phyloP scores from a whole-genome alignment of 2,329 filamentous ascomycete species.

The Sphaerostilbella broomeana region DNA sequence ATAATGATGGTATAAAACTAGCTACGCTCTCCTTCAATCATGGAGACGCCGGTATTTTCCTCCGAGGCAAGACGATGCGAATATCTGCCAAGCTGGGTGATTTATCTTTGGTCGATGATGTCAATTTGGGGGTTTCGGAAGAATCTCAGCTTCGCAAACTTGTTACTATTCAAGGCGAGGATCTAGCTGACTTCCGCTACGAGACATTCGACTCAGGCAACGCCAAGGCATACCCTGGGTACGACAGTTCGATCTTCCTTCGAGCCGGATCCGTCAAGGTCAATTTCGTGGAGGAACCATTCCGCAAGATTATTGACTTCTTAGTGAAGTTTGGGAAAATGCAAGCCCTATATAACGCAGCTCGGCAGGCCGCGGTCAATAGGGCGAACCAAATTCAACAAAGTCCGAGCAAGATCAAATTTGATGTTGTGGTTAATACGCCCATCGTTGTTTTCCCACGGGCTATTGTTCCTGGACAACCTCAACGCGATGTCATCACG shows the following conservation, averaged over 20 bases:
- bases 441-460: conserved; percentile 94
- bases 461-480: conserved; percentile 60
- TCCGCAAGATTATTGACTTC: conserved; percentile 96
- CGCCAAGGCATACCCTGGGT: conserved; percentile 73
- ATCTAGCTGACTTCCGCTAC: conserved; percentile 94
- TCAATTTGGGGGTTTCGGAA: conserved; percentile 81
- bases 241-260: conserved; percentile 85
- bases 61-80: conserved; percentile 79
- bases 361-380: conserved; percentile 85
- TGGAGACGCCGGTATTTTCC: conserved; percentile 83
- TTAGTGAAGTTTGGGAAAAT: conserved; percentile 98
- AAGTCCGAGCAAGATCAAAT: conserved; percentile 82
- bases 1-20: conserved; percentile 93
- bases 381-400: conserved; percentile 93
- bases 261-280: conserved; percentile 92
- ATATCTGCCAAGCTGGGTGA: conserved; percentile 83
- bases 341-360: conserved; percentile 98
- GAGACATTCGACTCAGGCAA: conserved; percentile 82
- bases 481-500: conserved; percentile 75
- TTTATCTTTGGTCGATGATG: conserved; percentile 82
- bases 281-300: conserved; percentile 95
- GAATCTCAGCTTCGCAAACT: conserved; percentile 77
- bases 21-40: conserved; percentile 90
- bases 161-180: conserved; percentile 90
- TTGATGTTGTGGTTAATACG: conserved; percentile 87